These are phyloP conservation scores for Endocarpon pusillum DNA, from an alignment of 495 filamentous ascomycete species.

Conservation along the genomic window DNA sequence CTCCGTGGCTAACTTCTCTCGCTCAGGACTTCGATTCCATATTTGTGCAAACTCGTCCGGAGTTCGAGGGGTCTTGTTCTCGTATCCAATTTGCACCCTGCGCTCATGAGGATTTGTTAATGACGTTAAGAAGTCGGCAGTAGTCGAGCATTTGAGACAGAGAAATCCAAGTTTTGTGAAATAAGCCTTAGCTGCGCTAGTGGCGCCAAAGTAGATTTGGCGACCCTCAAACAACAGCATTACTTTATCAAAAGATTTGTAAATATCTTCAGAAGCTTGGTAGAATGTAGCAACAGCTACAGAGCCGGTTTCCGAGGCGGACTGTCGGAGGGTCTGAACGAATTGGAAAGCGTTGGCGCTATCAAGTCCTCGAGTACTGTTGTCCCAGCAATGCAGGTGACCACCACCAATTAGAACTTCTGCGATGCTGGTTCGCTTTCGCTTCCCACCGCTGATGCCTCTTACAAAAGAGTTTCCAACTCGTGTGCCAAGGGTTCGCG, in stretches of 20 bases:
- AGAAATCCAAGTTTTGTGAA: constrained; percentile 51
- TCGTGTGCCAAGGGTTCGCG: constrained; percentile 3
- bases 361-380: constrained; percentile 43
- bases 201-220: constrained; percentile 42
- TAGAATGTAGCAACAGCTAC: constrained; percentile 35
- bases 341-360: constrained; percentile 42
- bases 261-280: constrained; percentile 48
- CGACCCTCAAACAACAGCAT: constrained; percentile 47
- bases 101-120: constrained; percentile 54
- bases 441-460: constrained; percentile 25
- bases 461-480: constrained; percentile 6
- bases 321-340: constrained; percentile 28
- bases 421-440: constrained; percentile 52
- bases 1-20: constrained; percentile 43
- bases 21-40: constrained; percentile 24
- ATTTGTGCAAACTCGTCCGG: constrained; percentile 14
- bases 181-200: constrained; percentile 41
- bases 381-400: constrained; percentile 45
- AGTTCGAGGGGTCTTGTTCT: constrained; percentile 28
- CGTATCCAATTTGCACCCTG: constrained; percentile 37
- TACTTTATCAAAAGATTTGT: constrained; percentile 45
- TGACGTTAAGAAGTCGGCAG: constrained; percentile 53
- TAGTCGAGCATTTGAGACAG: constrained; percentile 48
- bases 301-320: constrained; percentile 30
- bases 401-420: constrained; percentile 45